Conservation (phyloP, 306 rosid species). For the Malus sieversii region DNA sequence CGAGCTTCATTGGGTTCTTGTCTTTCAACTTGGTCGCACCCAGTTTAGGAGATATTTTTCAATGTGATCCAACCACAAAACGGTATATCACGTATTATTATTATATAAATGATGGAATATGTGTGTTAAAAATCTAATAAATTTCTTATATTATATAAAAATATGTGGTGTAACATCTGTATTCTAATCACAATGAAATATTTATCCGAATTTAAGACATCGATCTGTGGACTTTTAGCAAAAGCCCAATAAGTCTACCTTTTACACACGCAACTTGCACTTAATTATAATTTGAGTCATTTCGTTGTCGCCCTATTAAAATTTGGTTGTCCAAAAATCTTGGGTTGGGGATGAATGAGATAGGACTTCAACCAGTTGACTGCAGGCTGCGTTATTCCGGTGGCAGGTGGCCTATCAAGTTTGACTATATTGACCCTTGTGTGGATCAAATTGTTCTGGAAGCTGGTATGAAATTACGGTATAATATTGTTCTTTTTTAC, state of each 20-base stretch:
- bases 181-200: fast-evolving
- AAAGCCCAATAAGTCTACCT: background rate
- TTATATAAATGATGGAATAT: too few relatives aligned
- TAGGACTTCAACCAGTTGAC: background rate
- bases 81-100: too few relatives aligned
- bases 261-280: background rate
- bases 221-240: background rate
- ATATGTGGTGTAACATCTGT: fast-evolving
- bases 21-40: background rate
- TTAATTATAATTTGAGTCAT: background rate
- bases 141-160: too few relatives aligned
- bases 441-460: too few relatives aligned
- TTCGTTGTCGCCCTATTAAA: background rate
- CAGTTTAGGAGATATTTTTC: background rate
- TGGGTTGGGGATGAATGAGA: background rate
- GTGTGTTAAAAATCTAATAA: too few relatives aligned
- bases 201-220: too few relatives aligned
- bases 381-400: background rate
- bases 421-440: background rate
- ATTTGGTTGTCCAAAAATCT: background rate
- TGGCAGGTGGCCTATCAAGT: background rate
- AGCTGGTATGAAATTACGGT: too few relatives aligned
- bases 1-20: background rate
- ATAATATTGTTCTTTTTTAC: too few relatives aligned
- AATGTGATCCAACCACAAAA: fast-evolving